Conservation (phyloP, 192 early-diverging fungal species). For the Coemansia sp. region DNA sequence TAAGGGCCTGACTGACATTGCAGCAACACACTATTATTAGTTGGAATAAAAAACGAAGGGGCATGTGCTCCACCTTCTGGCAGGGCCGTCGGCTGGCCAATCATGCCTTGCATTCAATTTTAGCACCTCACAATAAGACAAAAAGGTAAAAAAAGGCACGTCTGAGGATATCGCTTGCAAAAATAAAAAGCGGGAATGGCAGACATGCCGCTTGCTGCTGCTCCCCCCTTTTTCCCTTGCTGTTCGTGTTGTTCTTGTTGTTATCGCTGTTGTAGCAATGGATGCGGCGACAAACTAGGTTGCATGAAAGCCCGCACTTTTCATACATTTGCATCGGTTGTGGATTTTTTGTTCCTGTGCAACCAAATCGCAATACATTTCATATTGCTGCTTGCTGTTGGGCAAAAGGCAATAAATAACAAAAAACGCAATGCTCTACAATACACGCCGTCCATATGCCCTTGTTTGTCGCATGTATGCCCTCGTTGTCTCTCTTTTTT, state of each 20-base stretch:
- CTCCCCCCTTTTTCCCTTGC: too few species aligned
- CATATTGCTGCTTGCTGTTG: neutral
- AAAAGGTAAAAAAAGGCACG: neutral
- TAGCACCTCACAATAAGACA: neutral
- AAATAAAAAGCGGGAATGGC: neutral
- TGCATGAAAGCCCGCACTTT: conserved; percentile 1
- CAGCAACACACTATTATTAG: neutral
- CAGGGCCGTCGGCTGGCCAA: neutral
- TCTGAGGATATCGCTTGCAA: neutral
- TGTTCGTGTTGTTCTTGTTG: too few species aligned
- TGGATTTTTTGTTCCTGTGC: conserved; percentile 7
- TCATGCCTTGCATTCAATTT: neutral
- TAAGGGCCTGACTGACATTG: neutral
- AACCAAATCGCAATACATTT: neutral
- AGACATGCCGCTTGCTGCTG: neutral
- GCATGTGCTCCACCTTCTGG: neutral
- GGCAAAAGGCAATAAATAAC: too few species aligned
- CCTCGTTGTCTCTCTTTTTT: neutral
- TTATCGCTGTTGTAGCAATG: too few species aligned
- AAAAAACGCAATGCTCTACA: too few species aligned
- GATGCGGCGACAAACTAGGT: neutral
- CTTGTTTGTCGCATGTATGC: too few species aligned
- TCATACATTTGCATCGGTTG: conserved; percentile 12
- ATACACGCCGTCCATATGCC: too few species aligned
- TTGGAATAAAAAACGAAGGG: neutral